phyloP scores from a whole-genome alignment of 768 basidiomycete species.

The Xerocomellus amylosporus region DNA sequence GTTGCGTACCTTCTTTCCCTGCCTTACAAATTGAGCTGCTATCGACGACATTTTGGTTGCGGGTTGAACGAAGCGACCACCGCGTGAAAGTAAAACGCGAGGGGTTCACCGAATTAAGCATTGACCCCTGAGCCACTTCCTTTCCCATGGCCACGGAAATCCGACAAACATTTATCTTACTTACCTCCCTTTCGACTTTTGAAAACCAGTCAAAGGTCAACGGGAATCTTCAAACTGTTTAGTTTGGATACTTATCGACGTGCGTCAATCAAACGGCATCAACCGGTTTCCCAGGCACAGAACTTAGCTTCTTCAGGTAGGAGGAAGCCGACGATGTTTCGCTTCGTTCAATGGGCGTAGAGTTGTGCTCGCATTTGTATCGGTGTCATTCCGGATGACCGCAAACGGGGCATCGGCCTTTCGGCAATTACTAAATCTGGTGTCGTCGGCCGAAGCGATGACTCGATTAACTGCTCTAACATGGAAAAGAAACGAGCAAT shows the following conservation, averaged over 20 bases:
- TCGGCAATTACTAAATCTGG: conserved; percentile 15
- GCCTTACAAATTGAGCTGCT: conserved; percentile 41
- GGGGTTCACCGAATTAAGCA: neutral
- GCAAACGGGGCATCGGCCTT: conserved; percentile 18
- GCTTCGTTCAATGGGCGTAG: neutral
- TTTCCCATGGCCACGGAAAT: neutral
- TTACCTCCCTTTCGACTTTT: neutral
- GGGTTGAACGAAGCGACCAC: neutral
- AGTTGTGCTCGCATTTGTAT: neutral
- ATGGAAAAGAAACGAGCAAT: conserved; percentile 5
- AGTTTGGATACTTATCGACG: neutral
- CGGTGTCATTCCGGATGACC: no score
- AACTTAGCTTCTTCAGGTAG: neutral
- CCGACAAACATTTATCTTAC: neutral
- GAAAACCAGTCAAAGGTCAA: neutral
- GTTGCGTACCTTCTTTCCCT: conserved; percentile 44
- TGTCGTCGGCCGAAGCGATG: conserved; percentile 26
- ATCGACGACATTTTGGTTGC: conserved; percentile 29
- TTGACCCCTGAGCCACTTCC: neutral
- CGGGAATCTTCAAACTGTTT: no score
- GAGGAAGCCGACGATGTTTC: neutral
- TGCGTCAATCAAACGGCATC: neutral
- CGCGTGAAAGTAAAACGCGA: neutral
- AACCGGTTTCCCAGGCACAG: neutral
- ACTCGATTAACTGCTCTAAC: conserved; percentile 15